These are phyloP conservation scores for Geranium brycei DNA, from an alignment of 345 rosid genomes.

Conservation along the genomic window DNA sequence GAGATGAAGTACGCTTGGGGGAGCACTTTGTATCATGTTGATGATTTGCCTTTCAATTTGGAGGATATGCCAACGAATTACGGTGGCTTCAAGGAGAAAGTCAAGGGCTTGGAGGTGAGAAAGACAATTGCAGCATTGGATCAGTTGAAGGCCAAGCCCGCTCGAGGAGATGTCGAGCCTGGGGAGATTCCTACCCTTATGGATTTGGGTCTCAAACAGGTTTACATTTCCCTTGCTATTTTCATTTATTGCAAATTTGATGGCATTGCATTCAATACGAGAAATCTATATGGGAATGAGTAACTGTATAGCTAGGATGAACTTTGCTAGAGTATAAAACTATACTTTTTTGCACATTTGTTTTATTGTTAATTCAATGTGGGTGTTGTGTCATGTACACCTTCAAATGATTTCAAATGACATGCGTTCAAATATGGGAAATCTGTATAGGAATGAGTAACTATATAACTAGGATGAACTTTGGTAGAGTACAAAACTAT, in stretches of 20 bases:
- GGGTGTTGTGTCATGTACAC: too few relatives aligned
- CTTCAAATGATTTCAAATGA: too few relatives aligned
- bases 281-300: not conserved
- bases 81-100: conserved; percentile 69
- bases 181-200: conserved; percentile 81
- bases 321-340: not conserved
- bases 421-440: not conserved
- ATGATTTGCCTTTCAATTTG: conserved; percentile 83
- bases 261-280: too few relatives aligned
- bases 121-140: conserved; percentile 71
- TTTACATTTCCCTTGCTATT: not conserved
- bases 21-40: conserved; percentile 77
- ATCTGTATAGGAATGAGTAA: not conserved
- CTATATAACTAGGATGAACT: not conserved
- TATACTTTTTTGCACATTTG: too few relatives aligned
- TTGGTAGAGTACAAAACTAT: not conserved
- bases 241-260: too few relatives aligned
- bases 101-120: conserved; percentile 68
- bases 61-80: conserved; percentile 75
- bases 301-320: not conserved
- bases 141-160: conserved; percentile 73
- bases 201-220: conserved; percentile 65
- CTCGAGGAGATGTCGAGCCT: conserved; percentile 81
- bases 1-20: conserved; percentile 96
- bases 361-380: too few relatives aligned